Evolutionary conservation across 192 early-diverging fungal genomes (phyloP), one percentile per base, ranked within the genome.

Genomic region (Podila epicladia): DNA sequence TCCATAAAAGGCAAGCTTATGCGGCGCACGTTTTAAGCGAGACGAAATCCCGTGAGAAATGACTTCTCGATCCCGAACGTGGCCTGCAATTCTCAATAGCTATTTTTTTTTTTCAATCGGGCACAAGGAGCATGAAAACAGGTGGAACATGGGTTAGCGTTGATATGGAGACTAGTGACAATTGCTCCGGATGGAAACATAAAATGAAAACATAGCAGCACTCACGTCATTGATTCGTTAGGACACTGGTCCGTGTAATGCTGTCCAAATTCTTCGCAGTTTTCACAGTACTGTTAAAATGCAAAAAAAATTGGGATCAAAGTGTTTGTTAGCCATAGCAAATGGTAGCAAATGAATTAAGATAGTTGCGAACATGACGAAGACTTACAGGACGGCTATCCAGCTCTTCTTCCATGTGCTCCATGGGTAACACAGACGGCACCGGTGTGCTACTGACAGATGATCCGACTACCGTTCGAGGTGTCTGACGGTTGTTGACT

Each of bases 181-280:
- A 17, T 45, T 45, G 41, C 41, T 19, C 29, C 59, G 17, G 2
- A 4, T 61, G 2, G 20, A 33, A 45, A 48, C 35, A 35, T 5
- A 45, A 37, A 48, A 63, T 67, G 32, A 50, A 35, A 65, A 58
- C 6, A 26, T 17, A 26, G 4, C 32, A 20, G 20, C 35, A 70
- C 75, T 2, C 67, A 79, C 77, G 71, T 80, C n/a, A 73, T 51
- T 15, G 70, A 68, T 19, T 80, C 77, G 37, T 92, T 89, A 29
- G 92, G 93, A 67, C 92, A 94, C 31, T 91, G 84, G 17, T 89
- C 86, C 2, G 92, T 94, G 73, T 87, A 86, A 61, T 94, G 92
- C 37, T 82, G 79, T 15, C 82, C 88, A 83, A 88, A 89, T 57
- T 86, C 86, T 69, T 94, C 93, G 76, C 93, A 94, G 73, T 93